Evolutionary conservation across 2,329 filamentous ascomycete species (phyloP).

Genomic region (Dactylellina haptotyla): DNA sequence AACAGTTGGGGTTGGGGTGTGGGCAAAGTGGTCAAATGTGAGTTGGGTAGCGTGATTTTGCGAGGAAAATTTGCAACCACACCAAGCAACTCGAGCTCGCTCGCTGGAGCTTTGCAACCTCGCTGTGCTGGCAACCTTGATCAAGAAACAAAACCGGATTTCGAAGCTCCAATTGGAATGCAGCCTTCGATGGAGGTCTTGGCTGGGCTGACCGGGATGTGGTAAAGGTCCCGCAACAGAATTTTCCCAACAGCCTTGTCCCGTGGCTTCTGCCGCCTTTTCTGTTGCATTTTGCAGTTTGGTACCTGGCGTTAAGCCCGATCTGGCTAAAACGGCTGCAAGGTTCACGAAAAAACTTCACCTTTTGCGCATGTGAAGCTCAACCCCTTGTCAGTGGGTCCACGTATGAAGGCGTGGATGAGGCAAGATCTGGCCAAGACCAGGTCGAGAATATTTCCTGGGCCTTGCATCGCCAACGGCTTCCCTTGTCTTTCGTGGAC

Average conservation of each 20-base stretch:
- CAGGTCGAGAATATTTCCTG: conserved; percentile 7
- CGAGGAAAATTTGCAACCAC: conserved; percentile 43
- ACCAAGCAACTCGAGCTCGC: conserved; percentile 20
- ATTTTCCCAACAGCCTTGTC: conserved; percentile 46
- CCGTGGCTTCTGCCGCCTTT: conserved; percentile 35
- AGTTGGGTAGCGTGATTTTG: conserved; percentile 48
- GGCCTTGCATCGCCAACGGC: conserved; percentile 26
- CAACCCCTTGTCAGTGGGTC: conserved; percentile 20
- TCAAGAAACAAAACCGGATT: conserved; percentile 17
- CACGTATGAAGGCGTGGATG: conserved; percentile 34
- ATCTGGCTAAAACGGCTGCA: conserved; percentile 48
- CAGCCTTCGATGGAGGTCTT: conserved; percentile 11
- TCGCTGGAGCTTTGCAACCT: conserved; percentile 15
- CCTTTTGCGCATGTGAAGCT: conserved; percentile 30
- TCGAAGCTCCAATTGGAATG: conserved; percentile 31
- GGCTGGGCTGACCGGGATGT: conserved; percentile 35
- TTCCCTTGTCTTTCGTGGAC: conserved; percentile 25
- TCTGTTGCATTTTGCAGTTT: conserved; percentile 52
- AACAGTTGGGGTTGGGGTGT: not conserved
- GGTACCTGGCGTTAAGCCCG: conserved; percentile 53
- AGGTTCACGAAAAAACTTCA: conserved; percentile 37
- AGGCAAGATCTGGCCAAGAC: conserved; percentile 27
- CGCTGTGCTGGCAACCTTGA: conserved; percentile 44
- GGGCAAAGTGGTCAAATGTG: not conserved
- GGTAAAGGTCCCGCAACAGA: not conserved